Percentiles rank a stretch among this genome's conserved stretches.
These are phyloP conservation scores for Yamadazyma triangularis DNA, from an alignment of 1,139 yeast genomes.

Conservation along the genomic window DNA sequence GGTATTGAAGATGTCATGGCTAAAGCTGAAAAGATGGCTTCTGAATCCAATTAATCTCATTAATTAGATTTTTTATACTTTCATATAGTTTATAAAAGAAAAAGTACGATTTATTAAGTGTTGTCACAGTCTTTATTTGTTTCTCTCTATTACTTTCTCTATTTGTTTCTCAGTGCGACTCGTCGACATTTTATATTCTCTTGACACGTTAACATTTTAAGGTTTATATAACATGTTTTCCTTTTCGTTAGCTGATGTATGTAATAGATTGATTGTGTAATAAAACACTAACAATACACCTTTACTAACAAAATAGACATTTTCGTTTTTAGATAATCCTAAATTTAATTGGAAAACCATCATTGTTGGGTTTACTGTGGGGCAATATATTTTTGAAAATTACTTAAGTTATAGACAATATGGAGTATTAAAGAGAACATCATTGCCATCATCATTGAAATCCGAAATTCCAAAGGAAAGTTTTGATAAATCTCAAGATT, in stretches of 20 bases:
- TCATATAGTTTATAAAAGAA: neutral
- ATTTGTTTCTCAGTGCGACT: too few relatives aligned
- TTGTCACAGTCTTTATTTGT: too few relatives aligned
- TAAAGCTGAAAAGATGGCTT: slow-evolving; percentile 98
- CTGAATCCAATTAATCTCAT: slow-evolving; percentile 67
- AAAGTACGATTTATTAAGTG: slow-evolving; percentile 2
- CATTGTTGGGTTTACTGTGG: slow-evolving; percentile 69
- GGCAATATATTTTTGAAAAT: slow-evolving; percentile 70
- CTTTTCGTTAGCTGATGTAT: slow-evolving; percentile 12
- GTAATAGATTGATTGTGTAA: too few relatives aligned
- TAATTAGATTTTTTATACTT: neutral
- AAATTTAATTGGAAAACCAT: slow-evolving; percentile 74
- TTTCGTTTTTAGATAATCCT: slow-evolving; percentile 38
- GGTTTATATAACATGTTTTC: slow-evolving; percentile 1
- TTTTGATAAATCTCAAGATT: slow-evolving; percentile 72
- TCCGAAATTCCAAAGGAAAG: slow-evolving; percentile 68
- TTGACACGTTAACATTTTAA: neutral
- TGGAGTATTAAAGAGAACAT: slow-evolving; percentile 49
- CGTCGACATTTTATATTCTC: too few relatives aligned
- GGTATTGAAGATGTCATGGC: slow-evolving; percentile 98
- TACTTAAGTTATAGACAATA: slow-evolving; percentile 77
- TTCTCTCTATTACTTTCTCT: too few relatives aligned
- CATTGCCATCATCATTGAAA: slow-evolving; percentile 61
- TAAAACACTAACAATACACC: too few relatives aligned
- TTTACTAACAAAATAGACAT: slow-evolving; percentile 16